Base-by-base conservation (phyloP, 495 filamentous ascomycete genomes). In the Podospora bellae-mahoneyi region DNA sequence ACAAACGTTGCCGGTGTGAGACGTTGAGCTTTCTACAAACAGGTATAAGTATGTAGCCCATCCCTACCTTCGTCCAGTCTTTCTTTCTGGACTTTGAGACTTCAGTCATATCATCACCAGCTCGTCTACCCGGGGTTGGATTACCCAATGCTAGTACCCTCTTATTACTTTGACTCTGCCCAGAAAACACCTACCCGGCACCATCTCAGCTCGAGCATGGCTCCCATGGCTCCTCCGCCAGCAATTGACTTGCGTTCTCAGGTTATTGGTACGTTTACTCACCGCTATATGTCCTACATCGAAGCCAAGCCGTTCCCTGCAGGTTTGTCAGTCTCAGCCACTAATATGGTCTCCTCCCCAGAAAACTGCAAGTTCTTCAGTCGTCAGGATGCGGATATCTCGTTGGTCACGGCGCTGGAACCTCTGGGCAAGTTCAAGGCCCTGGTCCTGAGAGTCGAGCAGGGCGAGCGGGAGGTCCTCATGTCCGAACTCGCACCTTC, bases 351-450 rank as follows among this genome's bases (percentile, higher is more conserved):
- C 10, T 19, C 15, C 26, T 19, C 7, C 44, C 7, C 67, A 82
- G 80, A 80, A 27, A 82, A 82, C 66, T 81, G 76, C 68, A 66
- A 74, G 58, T 82, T 81, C 71, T 66, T 78, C 67, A 68, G 73
- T 16, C 64, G 66, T 4, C 70, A 70, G 23, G 67, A 74, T 68
- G 75, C 73, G 23, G 32, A 54, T 0, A 32, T 82, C 48, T 71
- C 72, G 30, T 68, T 82, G 60, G 69, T 82, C 44, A 76, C 68
- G 9, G 72, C 66, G 58, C 78, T 77, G 62, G 74, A 79, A 27
- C 70, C 74, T 59, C 59, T 71, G 5, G 78, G 72, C 1, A 65
- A 60, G 26, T 81, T 70, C 65, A 77, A 73, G 68, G 80, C 77
- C 61, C 70, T 76, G 20, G 75, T 77, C 2, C 59, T 80, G 23